Evolutionary conservation across 2,329 filamentous ascomycete species (phyloP), one percentile per base, ranked within the genome.

Genomic region (Conoideocrella luteorostrata): DNA sequence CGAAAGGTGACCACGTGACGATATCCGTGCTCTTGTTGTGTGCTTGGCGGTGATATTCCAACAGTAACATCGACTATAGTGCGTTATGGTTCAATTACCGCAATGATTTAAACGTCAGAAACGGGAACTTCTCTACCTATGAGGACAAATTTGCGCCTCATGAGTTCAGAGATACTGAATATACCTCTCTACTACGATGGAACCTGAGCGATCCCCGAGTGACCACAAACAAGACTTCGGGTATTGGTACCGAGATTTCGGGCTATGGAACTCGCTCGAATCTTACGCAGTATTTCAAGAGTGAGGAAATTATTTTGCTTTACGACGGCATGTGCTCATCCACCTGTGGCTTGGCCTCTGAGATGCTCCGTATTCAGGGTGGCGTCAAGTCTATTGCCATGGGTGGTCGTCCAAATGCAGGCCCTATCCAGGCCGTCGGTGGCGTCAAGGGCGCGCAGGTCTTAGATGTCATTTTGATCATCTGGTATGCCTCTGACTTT

Each of bases 291-390:
- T 77, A 76, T 2, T 82, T 82, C 55, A 66, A 64, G 1, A 63
- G 75, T 2, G 73, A 80, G 45, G 71, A 82, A 54, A 72, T 82
- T 34, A 65, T 81, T 30, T 59, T 82, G 15, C 64, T 81, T n/a
- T 71, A 74, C 41, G 78, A 81, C 52, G 77, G 77, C 26, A 69
- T 72, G 51, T 82, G 78, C 56, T 72, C 72, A 20, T 79, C 75
- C 1, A 75, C 76, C 3, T 82, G 78, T 59, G 70, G 74, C 4
- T 63, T 78, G 4, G 77, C 78, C 48, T 67, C 69, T 10, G 73
- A 80, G 50, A 67, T 80, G 51, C 62, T 80, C 52, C 69, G 69
- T 20, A 58, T 68, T 20, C 67, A 77, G 47, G 74, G 65, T 18
- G 70, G 71, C 26, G 72, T 80, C n/a, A 71, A 72, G 59, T 72